Evolutionary conservation across 2,329 filamentous ascomycete genomes (phyloP), one percentile per base, ranked within the genome.

Genomic region (Lecanicillium sp.): DNA sequence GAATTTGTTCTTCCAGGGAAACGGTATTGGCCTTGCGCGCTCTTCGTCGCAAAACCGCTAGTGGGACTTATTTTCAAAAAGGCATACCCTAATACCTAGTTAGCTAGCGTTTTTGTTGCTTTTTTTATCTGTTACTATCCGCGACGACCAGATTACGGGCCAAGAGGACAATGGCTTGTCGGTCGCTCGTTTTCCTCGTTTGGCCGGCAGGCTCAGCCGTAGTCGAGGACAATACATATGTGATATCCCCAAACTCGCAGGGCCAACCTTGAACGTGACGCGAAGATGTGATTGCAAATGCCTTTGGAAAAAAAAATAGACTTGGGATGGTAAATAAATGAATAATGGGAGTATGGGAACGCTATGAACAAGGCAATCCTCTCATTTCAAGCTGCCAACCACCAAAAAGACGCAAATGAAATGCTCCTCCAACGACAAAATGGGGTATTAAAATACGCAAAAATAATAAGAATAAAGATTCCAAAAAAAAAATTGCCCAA

Each of bases 121-220:
- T 25, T 25, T 25, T 25, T 25, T 25, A 7, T 25, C 22, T 25
- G 22, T 25, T 25, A 25, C 22, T 25, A 25, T 11, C 22, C 27
- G 39, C 42, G 43, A 47, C 48, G 48, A 47, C 43, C 45, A 34
- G 50, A 48, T 52, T 60, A 54, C 49, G 51, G 52, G 51, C 56
- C 52, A 54, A 51, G 46, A 47, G 47, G 35, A 51, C 43, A 41
- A 51, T 44, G 55, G 51, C 51, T 56, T 61, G 56, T 52, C 55
- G 45, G 57, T 58, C 54, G 44, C 47, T 60, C 50, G 49, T 53
- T 59, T 45, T 34, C 48, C 45, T 49, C 44, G 47, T 40, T 51
- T 44, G 48, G n/a, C 29, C 7, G 54, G 49, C 56, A 56, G 52
- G 49, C 49, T 46, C 45, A 50, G 53, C 52, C 56, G 53, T 62